A percentile compares a stretch with the other conserved stretches of the same genome.
phyloP scores from a whole-genome alignment of 2,329 filamentous ascomycete species.

The Byssoonygena ceratinophila region DNA sequence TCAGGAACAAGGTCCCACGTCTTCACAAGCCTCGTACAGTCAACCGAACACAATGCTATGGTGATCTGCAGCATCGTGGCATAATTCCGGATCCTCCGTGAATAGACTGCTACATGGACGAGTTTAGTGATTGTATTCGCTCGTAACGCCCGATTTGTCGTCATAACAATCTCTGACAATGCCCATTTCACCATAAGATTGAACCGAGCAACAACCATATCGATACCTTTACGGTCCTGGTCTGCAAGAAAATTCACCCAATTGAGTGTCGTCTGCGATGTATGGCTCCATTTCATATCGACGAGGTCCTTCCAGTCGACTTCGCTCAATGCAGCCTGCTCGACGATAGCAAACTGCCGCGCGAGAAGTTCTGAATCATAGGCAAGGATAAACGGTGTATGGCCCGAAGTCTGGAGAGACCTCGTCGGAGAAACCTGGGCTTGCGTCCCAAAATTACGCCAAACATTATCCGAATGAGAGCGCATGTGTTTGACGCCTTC shows the following conservation, averaged over 20 bases:
- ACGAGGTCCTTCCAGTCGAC: conserved; percentile 58
- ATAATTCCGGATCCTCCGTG: conserved; percentile 51
- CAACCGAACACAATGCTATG: conserved; percentile 51
- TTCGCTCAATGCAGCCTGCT: conserved; percentile 55
- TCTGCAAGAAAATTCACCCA: conserved; percentile 53
- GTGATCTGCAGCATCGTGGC: conserved; percentile 57
- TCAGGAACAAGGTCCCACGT: conserved; percentile 50
- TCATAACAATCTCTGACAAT: conserved; percentile 52
- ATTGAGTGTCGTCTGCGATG: conserved; percentile 42
- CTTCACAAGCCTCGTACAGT: conserved; percentile 46
- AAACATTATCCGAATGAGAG: conserved; percentile 28
- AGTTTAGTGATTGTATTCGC: conserved; percentile 52
- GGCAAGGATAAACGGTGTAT: conserved; percentile 54
- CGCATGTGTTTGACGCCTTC: conserved; percentile 18
- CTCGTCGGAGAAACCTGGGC: neutral
- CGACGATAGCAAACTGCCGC: conserved; percentile 54
- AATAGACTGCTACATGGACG: conserved; percentile 52
- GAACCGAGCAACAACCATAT: conserved; percentile 55
- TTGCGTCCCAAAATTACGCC: conserved; percentile 29
- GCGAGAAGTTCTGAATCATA: conserved; percentile 52
- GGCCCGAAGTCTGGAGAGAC: conserved; percentile 21
- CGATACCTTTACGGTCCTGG: conserved; percentile 48
- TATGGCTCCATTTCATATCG: conserved; percentile 52
- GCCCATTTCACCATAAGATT: conserved; percentile 59
- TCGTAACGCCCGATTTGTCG: conserved; percentile 47